A percentile compares a stretch with the other conserved stretches of the same genome.
These are phyloP conservation scores for Colletotrichum sp. DNA, from an alignment of 2,329 filamentous ascomycete species.

Conservation along the genomic window DNA sequence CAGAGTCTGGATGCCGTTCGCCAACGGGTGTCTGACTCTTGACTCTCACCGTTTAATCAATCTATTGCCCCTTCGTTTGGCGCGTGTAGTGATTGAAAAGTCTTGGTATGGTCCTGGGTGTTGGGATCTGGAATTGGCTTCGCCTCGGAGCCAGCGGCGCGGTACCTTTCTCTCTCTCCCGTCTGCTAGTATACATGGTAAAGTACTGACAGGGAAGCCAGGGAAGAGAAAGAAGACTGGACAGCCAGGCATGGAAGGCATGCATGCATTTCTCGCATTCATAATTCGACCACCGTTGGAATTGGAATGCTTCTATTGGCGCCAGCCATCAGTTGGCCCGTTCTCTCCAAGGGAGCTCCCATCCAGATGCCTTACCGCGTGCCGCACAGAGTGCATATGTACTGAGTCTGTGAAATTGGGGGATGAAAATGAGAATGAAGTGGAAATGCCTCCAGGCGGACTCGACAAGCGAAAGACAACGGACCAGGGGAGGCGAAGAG, in stretches of 20 bases:
- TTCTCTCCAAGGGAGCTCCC: neutral
- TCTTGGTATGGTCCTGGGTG: conserved; percentile 8
- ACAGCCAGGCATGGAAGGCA: neutral
- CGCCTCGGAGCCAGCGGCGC: neutral
- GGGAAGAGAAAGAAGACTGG: neutral
- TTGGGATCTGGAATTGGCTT: conserved; percentile 1
- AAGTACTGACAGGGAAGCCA: neutral
- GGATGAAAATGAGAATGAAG: neutral
- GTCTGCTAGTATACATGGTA: neutral
- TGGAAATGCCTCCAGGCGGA: neutral
- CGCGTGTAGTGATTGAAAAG: neutral
- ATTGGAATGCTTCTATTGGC: neutral
- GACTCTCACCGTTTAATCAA: conserved; percentile 16
- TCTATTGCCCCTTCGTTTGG: neutral
- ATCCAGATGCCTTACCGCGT: neutral
- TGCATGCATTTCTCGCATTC: neutral
- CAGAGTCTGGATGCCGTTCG: neutral
- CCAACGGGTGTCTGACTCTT: neutral
- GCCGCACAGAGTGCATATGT: neutral
- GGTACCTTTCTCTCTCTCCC: neutral
- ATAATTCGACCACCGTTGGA: neutral
- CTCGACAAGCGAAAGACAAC: neutral
- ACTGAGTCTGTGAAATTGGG: neutral
- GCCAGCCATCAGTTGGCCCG: neutral
- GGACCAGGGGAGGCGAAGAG: neutral